These are phyloP conservation scores for Clitopilus passeckerianus DNA, from an alignment of 768 basidiomycete species.

Conservation along the genomic window DNA sequence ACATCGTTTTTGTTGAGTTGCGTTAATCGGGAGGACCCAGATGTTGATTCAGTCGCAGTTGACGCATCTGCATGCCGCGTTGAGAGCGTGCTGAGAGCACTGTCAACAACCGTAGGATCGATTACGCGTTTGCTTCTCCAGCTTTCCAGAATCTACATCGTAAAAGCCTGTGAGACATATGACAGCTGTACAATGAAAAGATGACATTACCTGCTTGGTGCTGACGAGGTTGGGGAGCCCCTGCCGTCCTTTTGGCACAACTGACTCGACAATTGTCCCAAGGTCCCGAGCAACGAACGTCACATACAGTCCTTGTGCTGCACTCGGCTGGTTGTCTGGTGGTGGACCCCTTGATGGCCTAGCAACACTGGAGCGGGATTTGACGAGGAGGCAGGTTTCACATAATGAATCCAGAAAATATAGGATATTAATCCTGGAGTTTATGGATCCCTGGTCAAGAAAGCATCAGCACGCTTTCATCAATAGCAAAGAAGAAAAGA, in stretches of 20 bases:
- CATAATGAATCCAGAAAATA: conserved; percentile 89
- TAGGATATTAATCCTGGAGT: conserved; percentile 89
- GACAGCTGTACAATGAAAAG: neutral
- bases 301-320: conserved; percentile 58
- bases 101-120: conserved; percentile 73
- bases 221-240: conserved; percentile 86
- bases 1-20: conserved; percentile 54
- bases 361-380: conserved; percentile 44
- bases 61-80: conserved; percentile 26
- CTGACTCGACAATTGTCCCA: conserved; percentile 68
- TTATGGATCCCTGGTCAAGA: conserved; percentile 65
- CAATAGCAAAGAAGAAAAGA: neutral
- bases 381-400: conserved; percentile 68
- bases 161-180: neutral
- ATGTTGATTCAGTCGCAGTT: conserved; percentile 10
- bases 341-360: conserved; percentile 9
- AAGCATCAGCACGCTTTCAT: neutral
- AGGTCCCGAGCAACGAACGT: conserved; percentile 78
- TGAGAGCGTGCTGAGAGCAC: conserved; percentile 54
- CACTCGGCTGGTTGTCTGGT: conserved; percentile 19
- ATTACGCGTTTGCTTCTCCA: conserved; percentile 85
- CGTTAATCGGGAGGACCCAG: conserved; percentile 12
- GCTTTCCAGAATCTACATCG: conserved; percentile 81
- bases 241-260: conserved; percentile 86
- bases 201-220: conserved; percentile 67